These are phyloP conservation scores for Diaporthe vaccinii DNA, from an alignment of 2,329 filamentous ascomycete species.

Conservation along the genomic window DNA sequence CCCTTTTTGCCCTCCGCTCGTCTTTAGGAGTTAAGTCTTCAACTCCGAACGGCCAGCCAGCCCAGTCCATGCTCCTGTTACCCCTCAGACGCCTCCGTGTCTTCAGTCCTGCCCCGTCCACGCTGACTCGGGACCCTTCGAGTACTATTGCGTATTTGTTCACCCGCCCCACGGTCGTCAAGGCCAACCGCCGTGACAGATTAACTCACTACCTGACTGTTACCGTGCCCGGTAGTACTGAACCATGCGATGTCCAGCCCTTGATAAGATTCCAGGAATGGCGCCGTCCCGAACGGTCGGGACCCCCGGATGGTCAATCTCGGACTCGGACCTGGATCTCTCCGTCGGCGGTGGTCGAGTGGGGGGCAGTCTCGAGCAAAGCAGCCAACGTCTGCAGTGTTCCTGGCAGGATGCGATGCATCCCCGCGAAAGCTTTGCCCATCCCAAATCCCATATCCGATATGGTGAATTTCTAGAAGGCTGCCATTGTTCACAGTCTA, in stretches of 20 bases:
- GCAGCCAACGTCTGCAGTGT: constrained; percentile 4
- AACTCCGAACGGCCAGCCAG: constrained; percentile 6
- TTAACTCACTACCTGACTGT: not conserved
- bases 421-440: not conserved
- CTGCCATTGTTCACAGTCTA: not conserved
- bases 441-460: not conserved
- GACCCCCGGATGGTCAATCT: constrained; percentile 18
- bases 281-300: constrained; percentile 11
- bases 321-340: constrained; percentile 16
- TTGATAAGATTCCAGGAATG: not conserved
- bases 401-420: constrained; percentile 18
- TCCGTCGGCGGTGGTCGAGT: not conserved
- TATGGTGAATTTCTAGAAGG: not conserved
- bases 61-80: not conserved
- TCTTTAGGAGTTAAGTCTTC: constrained; percentile 18
- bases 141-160: not conserved
- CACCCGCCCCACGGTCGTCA: not conserved
- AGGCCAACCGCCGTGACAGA: not conserved
- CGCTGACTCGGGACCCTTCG: constrained; percentile 2
- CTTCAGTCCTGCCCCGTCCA: not conserved
- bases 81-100: constrained; percentile 12
- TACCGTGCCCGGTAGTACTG: not conserved
- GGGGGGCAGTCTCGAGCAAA: not conserved
- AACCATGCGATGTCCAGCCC: not conserved
- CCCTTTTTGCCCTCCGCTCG: not conserved